These are phyloP conservation scores for Chlamydomonas reinhardtii DNA, from an alignment of 163 green algal genomes.

Conservation along the genomic window DNA sequence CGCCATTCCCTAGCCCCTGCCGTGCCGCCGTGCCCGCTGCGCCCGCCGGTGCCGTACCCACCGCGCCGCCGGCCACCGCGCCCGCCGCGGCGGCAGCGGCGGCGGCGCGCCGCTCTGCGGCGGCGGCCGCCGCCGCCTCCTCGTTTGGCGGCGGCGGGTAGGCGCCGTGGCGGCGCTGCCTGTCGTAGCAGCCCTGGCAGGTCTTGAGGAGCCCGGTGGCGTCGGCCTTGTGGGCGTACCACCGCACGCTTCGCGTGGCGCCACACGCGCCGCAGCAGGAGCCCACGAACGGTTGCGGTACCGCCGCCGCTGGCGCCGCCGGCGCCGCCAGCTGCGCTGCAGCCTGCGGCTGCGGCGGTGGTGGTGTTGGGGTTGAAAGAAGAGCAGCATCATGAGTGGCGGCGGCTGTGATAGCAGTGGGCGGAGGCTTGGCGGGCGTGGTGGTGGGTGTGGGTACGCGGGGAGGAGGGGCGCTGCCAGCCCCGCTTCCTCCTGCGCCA, in stretches of 20 bases:
- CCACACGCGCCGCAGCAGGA: background rate
- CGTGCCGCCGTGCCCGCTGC: background rate
- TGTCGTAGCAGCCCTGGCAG: conserved; percentile 40
- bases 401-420: too few relatives aligned
- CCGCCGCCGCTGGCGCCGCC: background rate
- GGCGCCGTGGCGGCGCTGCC: background rate
- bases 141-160: background rate
- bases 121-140: background rate
- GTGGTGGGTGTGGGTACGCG: too few relatives aligned
- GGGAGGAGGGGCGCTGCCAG: too few relatives aligned
- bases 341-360: too few relatives aligned
- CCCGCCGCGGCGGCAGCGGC: background rate
- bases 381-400: too few relatives aligned
- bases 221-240: conserved; percentile 3
- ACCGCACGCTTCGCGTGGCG: background rate
- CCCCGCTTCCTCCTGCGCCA: too few relatives aligned
- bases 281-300: background rate
- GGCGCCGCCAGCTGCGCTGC: background rate
- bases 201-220: background rate
- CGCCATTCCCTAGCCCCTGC: background rate
- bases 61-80: background rate
- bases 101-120: background rate
- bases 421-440: background rate
- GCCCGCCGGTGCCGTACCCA: background rate
- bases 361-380: too few relatives aligned